phyloP scores from a whole-genome alignment of 371 early-diverging fungal species.

The Basidiobolus meristosporus region DNA sequence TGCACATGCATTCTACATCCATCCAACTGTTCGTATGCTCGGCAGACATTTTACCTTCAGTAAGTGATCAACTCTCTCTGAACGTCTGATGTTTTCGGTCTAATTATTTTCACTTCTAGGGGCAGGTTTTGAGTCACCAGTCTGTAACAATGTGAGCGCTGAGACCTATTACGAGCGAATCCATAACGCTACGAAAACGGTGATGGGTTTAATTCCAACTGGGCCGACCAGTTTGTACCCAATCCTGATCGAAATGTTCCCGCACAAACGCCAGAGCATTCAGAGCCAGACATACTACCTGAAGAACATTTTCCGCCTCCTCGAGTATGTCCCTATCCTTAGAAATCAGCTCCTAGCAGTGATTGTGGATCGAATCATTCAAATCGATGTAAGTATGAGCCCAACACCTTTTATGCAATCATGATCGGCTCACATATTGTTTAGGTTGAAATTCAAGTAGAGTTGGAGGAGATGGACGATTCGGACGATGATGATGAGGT shows the following conservation, averaged over 20 bases:
- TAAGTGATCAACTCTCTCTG: conserved; percentile 10
- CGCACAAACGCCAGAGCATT: conserved; percentile 49
- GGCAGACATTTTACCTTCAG: conserved; percentile 39
- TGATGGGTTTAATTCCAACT: conserved; percentile 62
- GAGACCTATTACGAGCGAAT: conserved; percentile 23
- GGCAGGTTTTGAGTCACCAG: not conserved
- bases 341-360: conserved; percentile 52
- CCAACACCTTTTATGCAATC: not conserved
- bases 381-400: conserved; percentile 53
- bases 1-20: conserved; percentile 62
- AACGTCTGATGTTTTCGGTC: not conserved
- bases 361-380: conserved; percentile 58
- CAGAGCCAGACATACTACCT: conserved; percentile 47
- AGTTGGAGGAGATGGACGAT: conserved; percentile 77
- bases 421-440: not conserved
- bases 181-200: conserved; percentile 40
- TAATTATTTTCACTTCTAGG: not conserved
- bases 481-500: conserved; percentile 27
- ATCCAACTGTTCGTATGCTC: conserved; percentile 37
- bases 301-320: conserved; percentile 45
- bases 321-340: conserved; percentile 57
- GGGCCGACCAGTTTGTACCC: conserved; percentile 42
- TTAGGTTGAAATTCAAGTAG: conserved; percentile 78
- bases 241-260: conserved; percentile 37
- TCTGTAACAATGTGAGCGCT: conserved; percentile 1